These are phyloP conservation scores for Mycena leptocephala DNA, from an alignment of 768 basidiomycete species.

Conservation along the genomic window DNA sequence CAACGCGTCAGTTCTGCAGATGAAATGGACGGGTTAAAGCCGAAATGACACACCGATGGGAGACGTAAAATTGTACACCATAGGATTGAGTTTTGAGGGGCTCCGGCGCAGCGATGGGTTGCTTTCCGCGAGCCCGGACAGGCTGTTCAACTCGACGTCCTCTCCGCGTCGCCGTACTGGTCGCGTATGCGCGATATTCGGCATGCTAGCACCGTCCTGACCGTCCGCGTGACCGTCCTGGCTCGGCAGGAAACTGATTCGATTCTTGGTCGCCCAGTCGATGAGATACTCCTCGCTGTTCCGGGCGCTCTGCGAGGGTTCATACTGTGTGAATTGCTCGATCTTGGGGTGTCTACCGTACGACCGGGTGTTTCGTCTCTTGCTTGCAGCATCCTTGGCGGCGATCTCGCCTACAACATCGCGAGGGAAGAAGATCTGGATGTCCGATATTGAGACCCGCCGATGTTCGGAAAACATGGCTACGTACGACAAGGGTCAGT, in stretches of 20 bases:
- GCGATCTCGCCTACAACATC: slow-evolving; percentile 78
- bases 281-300: too few species aligned
- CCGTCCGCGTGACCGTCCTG: neutral
- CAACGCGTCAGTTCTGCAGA: too few species aligned
- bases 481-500: slow-evolving; percentile 79
- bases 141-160: slow-evolving; percentile 29
- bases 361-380: slow-evolving; percentile 53
- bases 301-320: too few species aligned
- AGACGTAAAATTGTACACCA: slow-evolving; percentile 78
- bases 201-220: slow-evolving; percentile 36
- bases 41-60: slow-evolving; percentile 72
- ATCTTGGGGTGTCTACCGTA: slow-evolving; percentile 24
- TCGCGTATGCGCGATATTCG: slow-evolving; percentile 52
- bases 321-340: neutral
- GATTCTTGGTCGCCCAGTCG: too few species aligned
- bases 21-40: too few species aligned
- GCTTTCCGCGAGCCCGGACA: slow-evolving; percentile 54
- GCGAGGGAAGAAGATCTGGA: slow-evolving; percentile 89
- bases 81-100: slow-evolving; percentile 57
- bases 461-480: too few species aligned
- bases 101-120: slow-evolving; percentile 55
- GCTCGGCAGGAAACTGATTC: neutral
- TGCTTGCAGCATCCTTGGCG: slow-evolving; percentile 62
- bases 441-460: neutral
- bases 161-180: slow-evolving; percentile 59